Evolutionary conservation across 331 rosid genomes (phyloP).

Genomic region (Phaseolus coccineus): DNA sequence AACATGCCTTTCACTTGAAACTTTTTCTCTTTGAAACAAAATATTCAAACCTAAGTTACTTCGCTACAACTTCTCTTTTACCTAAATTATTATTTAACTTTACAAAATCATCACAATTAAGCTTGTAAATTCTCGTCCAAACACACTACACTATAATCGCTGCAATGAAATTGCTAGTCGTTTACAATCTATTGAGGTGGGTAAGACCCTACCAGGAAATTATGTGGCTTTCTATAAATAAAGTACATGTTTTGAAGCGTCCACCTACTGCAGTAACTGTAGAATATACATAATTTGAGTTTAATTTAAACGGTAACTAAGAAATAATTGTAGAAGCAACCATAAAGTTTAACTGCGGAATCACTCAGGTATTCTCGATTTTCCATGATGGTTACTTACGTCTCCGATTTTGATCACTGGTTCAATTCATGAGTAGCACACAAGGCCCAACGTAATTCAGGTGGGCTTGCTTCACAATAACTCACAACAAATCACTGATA

Average conservation of each 20-base stretch:
- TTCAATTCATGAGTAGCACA: neutral
- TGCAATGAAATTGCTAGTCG: neutral
- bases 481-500: neutral
- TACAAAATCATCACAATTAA: neutral
- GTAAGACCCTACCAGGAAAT: neutral
- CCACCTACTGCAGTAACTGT: neutral
- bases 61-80: neutral
- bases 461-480: conserved; percentile 20
- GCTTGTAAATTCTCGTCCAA: neutral
- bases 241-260: neutral
- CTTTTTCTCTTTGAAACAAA: neutral
- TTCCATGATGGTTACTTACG: conserved; percentile 11
- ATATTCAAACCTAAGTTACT: neutral
- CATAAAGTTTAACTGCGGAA: neutral
- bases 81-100: neutral
- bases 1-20: neutral
- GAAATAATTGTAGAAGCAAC: neutral
- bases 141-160: neutral
- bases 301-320: neutral
- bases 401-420: neutral
- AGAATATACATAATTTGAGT: neutral
- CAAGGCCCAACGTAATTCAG: neutral
- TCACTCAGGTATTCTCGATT: neutral
- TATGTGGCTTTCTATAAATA: neutral
- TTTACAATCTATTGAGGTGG: neutral